Base-by-base conservation (phyloP, 345 rosid species). In the Euphorbia pulcherrima region DNA sequence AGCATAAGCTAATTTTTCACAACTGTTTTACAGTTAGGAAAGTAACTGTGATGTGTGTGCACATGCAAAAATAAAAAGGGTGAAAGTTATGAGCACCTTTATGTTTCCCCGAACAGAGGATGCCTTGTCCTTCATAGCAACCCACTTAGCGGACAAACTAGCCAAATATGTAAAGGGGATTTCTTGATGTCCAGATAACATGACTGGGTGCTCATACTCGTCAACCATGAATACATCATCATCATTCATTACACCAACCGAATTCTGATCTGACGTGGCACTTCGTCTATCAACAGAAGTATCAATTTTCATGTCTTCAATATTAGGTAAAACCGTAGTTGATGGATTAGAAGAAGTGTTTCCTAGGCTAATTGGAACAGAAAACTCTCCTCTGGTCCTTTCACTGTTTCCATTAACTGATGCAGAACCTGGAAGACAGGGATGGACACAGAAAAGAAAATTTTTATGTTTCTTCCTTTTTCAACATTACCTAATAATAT, bases 101-200 rank as follows among this genome's bases (percentile, higher is more conserved):
- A 94, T 79, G 70, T 74, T 94, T 62, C 97, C 97, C 72, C 67
- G 80, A 61, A 91, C 73, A 67, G 75, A 83, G 59, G 78, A 63
- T 64, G 59, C 59, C 67, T 72, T 78, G 72, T 84, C 87, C 81
- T 83, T 83, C 72, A 68, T 64, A 17, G 84, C 79, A 74, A 90
- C 93, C 95, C 95, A 85, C 68, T 84, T 89, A 67, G 86, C 84
- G 58, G 92, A 82, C 82, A 91, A 80, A 70, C 87, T 86, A 54
- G 97, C 92, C 30, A 94, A 79, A 83, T 94, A 94, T 6, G 95
- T 86, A 80, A 94, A 91, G 62, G 99, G 97, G 52, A 56, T 83
- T 81, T 89, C 93, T 28, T 47, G 76, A 41, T 82, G 80, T 65
- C 87, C 77, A 52, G 86, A 75, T 56, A 81, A 59, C 57, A 84